These are phyloP conservation scores for Coemansia sp. DNA, from an alignment of 192 early-diverging fungal genomes.

Conservation along the genomic window DNA sequence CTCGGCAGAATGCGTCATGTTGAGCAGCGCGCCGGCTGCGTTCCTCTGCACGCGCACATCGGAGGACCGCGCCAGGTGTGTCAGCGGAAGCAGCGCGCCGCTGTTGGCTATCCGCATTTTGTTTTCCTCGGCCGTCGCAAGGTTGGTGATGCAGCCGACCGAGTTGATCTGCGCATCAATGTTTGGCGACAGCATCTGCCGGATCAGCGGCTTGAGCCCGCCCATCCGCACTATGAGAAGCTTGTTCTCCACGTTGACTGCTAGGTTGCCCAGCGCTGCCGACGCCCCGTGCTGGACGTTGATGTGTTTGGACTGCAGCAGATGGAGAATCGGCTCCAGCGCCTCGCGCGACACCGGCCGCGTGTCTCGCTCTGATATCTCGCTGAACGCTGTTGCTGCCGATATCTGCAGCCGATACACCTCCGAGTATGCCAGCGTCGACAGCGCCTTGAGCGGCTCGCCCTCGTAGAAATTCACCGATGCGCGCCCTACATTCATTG, in stretches of 20 bases:
- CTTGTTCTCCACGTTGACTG: conserved; percentile 75
- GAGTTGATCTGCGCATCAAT: conserved; percentile 93
- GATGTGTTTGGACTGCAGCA: conserved; percentile 79
- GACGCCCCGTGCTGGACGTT: conserved; percentile 84
- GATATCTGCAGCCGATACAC: conserved; percentile 83
- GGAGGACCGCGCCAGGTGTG: conserved; percentile 71
- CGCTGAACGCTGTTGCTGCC: conserved; percentile 84
- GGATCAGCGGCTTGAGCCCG: conserved; percentile 80
- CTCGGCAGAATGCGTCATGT: conserved; percentile 89
- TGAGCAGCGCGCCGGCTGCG: conserved; percentile 86
- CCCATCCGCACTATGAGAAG: conserved; percentile 80
- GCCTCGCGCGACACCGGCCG: conserved; percentile 73
- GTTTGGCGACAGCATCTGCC: conserved; percentile 81
- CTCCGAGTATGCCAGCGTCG: conserved; percentile 81
- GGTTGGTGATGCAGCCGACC: conserved; percentile 91
- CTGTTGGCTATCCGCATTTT: conserved; percentile 86
- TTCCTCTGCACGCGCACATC: conserved; percentile 88
- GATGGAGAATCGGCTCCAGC: conserved; percentile 76
- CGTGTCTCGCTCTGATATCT: conserved; percentile 85
- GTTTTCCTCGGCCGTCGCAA: conserved; percentile 86
- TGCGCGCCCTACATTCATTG: conserved; percentile 69
- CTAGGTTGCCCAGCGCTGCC: conserved; percentile 88
- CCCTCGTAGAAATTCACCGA: conserved; percentile 84
- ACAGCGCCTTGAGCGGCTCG: conserved; percentile 74
- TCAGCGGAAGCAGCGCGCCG: conserved; percentile 72